Percentiles rank a stretch among this genome's conserved stretches.
Conservation (phyloP, 805 yeast species). For the Tetrapisispora namnaoensis region DNA sequence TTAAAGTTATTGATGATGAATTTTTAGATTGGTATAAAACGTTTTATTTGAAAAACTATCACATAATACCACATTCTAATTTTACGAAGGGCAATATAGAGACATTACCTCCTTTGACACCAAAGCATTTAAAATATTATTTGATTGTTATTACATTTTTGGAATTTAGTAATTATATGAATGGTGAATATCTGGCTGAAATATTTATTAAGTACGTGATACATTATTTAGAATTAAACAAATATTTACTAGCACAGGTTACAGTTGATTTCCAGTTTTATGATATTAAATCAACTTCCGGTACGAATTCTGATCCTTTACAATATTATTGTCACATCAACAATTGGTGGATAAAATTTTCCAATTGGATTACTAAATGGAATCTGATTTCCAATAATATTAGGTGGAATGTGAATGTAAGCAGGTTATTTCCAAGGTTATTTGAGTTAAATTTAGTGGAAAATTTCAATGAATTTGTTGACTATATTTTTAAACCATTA, state of each 20-base stretch:
- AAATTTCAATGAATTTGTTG: slow-evolving; percentile 28
- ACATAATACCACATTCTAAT: slow-evolving; percentile 8
- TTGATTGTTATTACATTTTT: slow-evolving; percentile 29
- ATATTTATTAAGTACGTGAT: slow-evolving; percentile 27
- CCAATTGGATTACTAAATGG: slow-evolving; percentile 31
- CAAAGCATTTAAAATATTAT: slow-evolving; percentile 20
- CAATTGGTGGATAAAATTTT: slow-evolving; percentile 29
- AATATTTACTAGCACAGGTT: slow-evolving; percentile 32
- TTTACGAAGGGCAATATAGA: slow-evolving; percentile 10
- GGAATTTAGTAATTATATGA: slow-evolving; percentile 29
- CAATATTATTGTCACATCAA: slow-evolving; percentile 1
- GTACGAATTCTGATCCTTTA: not conserved
- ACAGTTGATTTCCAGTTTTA: slow-evolving; percentile 28
- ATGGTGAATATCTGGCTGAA: slow-evolving; percentile 32
- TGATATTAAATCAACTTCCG: not conserved
- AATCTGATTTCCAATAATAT: slow-evolving; percentile 32
- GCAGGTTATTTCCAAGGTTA: slow-evolving; percentile 26
- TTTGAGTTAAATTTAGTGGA: slow-evolving; percentile 12
- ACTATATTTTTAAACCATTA: slow-evolving; percentile 28
- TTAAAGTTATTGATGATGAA: slow-evolving; percentile 26
- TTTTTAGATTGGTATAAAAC: slow-evolving; percentile 19
- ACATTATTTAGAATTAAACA: slow-evolving; percentile 29
- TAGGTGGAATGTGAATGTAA: slow-evolving; percentile 31
- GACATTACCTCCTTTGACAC: slow-evolving; percentile 6
- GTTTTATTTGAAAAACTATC: slow-evolving; percentile 17